Evolutionary conservation across 805 yeast genomes (phyloP).

Genomic region (Groenewaldozyma salmanticensis): DNA sequence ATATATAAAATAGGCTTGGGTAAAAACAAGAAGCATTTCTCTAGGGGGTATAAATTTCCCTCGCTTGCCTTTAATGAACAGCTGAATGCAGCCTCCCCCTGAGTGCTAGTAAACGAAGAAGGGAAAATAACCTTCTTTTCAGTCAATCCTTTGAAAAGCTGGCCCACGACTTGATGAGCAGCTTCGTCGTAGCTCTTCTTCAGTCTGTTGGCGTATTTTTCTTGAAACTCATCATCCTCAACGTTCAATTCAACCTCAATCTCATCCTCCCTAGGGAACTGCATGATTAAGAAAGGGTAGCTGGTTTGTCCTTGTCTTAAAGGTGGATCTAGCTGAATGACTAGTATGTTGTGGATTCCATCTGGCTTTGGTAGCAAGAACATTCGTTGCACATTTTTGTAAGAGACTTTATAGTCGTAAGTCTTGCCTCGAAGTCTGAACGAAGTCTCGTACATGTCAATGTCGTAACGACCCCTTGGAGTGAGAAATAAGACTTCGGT

Average conservation of each 20-base stretch:
- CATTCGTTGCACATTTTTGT: slow-evolving; percentile 78
- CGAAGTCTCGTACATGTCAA: slow-evolving; percentile 82
- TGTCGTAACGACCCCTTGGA: slow-evolving; percentile 97
- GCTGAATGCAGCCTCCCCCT: slow-evolving; percentile 74
- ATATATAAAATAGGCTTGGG: slow-evolving; percentile 92
- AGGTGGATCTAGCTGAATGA: slow-evolving; percentile 93
- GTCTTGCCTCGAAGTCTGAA: slow-evolving; percentile 94
- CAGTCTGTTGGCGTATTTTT: slow-evolving; percentile 63
- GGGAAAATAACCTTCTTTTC: slow-evolving; percentile 80
- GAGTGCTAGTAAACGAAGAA: slow-evolving; percentile 67
- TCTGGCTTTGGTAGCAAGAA: slow-evolving; percentile 92
- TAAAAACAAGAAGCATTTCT: slow-evolving; percentile 79
- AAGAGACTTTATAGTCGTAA: slow-evolving; percentile 91
- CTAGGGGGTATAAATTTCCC: slow-evolving; percentile 89
- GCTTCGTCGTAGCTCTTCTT: slow-evolving; percentile 69
- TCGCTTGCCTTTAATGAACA: slow-evolving; percentile 94
- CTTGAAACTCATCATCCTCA: slow-evolving; percentile 69
- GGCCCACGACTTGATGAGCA: slow-evolving; percentile 79
- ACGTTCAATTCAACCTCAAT: slow-evolving; percentile 82
- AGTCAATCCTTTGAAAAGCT: slow-evolving; percentile 81
- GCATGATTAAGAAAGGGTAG: slow-evolving; percentile 84
- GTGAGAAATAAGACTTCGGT: slow-evolving; percentile 85
- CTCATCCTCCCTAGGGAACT: slow-evolving; percentile 83
- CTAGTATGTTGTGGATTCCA: slow-evolving; percentile 78
- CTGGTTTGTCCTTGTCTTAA: slow-evolving; percentile 97